phyloP scores from a whole-genome alignment of 2,329 filamentous ascomycete species.

The Leptographium procerum region DNA sequence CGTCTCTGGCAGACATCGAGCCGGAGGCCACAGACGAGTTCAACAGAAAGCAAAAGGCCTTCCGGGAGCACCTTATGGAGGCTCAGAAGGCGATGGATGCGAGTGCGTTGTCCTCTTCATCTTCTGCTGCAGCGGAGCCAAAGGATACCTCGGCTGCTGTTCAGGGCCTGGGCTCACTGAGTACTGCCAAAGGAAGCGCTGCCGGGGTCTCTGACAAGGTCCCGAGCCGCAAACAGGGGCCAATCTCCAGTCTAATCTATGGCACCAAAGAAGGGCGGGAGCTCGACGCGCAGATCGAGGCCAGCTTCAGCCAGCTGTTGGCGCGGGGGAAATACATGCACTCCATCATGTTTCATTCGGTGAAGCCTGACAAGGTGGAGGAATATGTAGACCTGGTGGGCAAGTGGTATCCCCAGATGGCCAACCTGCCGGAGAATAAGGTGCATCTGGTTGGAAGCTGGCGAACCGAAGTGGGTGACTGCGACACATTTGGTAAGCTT shows the following conservation, averaged over 20 bases:
- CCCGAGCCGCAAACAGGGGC: slow-evolving; percentile 54
- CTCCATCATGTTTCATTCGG: slow-evolving; percentile 91
- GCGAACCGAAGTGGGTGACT: slow-evolving; percentile 95
- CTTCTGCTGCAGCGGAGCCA: background rate
- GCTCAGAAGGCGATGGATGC: slow-evolving; percentile 75
- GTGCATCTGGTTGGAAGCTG: slow-evolving; percentile 96
- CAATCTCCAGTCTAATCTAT: slow-evolving; percentile 83
- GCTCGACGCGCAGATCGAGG: slow-evolving; percentile 90
- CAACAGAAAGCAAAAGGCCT: slow-evolving; percentile 72
- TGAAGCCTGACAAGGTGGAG: slow-evolving; percentile 89
- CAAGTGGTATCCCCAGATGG: slow-evolving; percentile 85
- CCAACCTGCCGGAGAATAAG: slow-evolving; percentile 73
- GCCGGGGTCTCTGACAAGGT: slow-evolving; percentile 46
- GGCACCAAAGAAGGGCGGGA: slow-evolving; percentile 92
- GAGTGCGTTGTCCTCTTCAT: slow-evolving; percentile 47
- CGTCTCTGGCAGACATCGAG: slow-evolving; percentile 77
- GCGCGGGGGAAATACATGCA: slow-evolving; percentile 97
- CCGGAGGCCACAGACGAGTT: slow-evolving; percentile 63
- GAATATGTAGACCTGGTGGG: slow-evolving; percentile 88
- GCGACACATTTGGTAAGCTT: slow-evolving; percentile 89
- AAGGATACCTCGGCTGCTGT: slow-evolving; percentile 15
- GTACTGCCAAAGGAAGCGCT: slow-evolving; percentile 43
- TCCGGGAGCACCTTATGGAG: slow-evolving; percentile 65
- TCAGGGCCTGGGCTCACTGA: slow-evolving; percentile 50
- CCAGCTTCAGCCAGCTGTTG: slow-evolving; percentile 88